phyloP scores from a whole-genome alignment of 2,329 filamentous ascomycete species.

The Fusarium lyarnte region DNA sequence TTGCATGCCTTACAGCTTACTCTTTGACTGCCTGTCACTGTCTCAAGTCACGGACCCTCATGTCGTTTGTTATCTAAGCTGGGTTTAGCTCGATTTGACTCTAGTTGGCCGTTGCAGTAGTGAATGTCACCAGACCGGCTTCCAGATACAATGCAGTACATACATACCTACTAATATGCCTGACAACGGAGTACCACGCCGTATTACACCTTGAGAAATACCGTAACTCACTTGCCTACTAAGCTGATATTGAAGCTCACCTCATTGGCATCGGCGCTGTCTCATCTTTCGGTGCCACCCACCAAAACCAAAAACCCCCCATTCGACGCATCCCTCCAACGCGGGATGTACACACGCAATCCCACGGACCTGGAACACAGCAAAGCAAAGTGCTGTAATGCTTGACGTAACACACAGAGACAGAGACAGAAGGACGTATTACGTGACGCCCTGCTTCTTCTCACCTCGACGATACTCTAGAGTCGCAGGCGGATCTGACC shows the following conservation, averaged over 20 bases:
- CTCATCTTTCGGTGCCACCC: conserved; percentile 9
- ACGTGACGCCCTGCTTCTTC: not conserved
- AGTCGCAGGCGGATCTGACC: conserved; percentile 8
- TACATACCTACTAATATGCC: not conserved
- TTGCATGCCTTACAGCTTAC: conserved; percentile 10
- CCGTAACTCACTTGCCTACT: not conserved
- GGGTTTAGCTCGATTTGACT: not conserved
- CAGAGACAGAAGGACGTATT: not conserved
- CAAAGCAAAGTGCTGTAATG: conserved; percentile 14
- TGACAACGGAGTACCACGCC: not conserved
- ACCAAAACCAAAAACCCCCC: not conserved
- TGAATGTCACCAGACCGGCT: conserved; percentile 4
- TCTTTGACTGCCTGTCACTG: not conserved
- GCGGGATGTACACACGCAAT: conserved; percentile 23
- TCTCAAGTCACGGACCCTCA: conserved; percentile 9
- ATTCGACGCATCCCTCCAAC: not conserved
- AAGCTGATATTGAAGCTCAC: not conserved
- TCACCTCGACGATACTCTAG: not conserved
- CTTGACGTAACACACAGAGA: conserved; percentile 13
- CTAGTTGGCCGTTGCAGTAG: not conserved
- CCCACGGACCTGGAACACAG: conserved; percentile 37
- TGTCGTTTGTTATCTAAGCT: not conserved
- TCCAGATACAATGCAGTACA: not conserved
- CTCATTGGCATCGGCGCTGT: not conserved
- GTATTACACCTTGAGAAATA: not conserved